Percentiles rank a stretch among this genome's conserved stretches.
Conservation (phyloP, 345 rosid species). For the Eucalyptus urophylla region DNA sequence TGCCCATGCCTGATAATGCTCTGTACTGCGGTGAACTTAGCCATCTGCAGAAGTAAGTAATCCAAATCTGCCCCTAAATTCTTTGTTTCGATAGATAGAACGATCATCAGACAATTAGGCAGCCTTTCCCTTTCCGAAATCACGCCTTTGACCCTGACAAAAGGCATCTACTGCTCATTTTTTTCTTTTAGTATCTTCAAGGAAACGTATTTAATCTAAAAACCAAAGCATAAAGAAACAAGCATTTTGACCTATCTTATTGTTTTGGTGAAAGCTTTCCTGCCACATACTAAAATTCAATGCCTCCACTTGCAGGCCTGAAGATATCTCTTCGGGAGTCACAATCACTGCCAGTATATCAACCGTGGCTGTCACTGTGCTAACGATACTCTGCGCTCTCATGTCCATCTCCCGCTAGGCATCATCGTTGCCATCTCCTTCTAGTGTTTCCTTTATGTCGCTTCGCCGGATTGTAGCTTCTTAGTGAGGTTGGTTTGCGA, state of each 20-base stretch:
- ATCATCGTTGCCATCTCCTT: background rate
- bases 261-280: background rate
- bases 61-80: background rate
- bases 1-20: conserved; percentile 71
- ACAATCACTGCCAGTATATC: conserved; percentile 1
- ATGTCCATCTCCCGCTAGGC: background rate
- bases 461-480: background rate
- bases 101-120: background rate
- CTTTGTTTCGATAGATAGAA: background rate
- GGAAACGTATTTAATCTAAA: background rate
- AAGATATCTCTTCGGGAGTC: conserved; percentile 45
- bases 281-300: background rate
- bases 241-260: background rate
- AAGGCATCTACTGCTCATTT: background rate
- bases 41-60: conserved; percentile 63
- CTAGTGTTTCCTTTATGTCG: background rate
- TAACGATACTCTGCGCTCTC: conserved; percentile 2
- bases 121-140: background rate
- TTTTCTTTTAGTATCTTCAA: background rate
- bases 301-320: conserved; percentile 39
- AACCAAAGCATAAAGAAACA: background rate
- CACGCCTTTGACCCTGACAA: background rate
- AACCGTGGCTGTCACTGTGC: conserved; percentile 13
- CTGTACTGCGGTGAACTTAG: conserved; percentile 78
- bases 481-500: background rate